Conservation (phyloP, 352 stramenopile species). For the Stramenopiles sp. region DNA sequence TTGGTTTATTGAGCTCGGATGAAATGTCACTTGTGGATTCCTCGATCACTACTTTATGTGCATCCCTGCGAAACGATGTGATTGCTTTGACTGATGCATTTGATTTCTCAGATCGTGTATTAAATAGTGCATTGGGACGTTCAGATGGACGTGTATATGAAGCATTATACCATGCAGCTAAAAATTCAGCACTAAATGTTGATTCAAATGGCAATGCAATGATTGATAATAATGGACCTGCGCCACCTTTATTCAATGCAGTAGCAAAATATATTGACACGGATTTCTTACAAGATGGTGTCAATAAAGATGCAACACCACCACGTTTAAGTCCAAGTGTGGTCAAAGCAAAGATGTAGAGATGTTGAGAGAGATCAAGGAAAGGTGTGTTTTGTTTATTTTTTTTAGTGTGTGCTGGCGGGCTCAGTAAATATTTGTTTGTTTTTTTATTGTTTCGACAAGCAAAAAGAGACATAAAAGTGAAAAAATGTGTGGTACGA, state of each 20-base stretch:
- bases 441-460: no score
- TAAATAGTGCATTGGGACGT: conserved; percentile 41
- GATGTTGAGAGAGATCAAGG: no score
- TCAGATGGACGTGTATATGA: conserved; percentile 48
- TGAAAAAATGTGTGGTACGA: no score
- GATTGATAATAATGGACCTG: not conserved
- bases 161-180: conserved; percentile 18
- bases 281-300: not conserved
- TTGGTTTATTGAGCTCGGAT: conserved; percentile 29
- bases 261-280: not conserved
- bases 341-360: not conserved
- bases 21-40: conserved; percentile 32
- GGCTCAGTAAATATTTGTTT: no score
- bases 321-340: not conserved
- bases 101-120: conserved; percentile 38
- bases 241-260: not conserved
- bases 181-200: not conserved
- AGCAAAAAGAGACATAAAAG: no score
- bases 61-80: conserved; percentile 31
- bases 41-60: conserved; percentile 28
- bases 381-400: no score
- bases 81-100: conserved; percentile 46
- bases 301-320: not conserved
- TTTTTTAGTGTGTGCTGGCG: no score
- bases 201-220: not conserved